Conservation (phyloP, 176 grass and related monocot genomes). For the Ampelocalamus luodianensis region DNA sequence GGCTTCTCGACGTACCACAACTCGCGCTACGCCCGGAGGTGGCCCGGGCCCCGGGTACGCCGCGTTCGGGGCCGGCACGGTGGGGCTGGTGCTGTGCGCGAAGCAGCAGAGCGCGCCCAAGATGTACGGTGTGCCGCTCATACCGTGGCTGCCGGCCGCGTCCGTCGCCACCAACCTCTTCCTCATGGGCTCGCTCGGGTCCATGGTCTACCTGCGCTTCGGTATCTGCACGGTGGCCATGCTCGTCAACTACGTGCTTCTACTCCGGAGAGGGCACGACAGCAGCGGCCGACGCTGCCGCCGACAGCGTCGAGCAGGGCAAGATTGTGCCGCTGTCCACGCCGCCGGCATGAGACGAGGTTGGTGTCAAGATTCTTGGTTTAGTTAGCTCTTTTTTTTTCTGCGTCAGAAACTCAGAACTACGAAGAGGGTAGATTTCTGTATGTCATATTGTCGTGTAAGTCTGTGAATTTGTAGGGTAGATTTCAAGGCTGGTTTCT, state of each 20-base stretch:
- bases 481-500: background rate
- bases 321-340: slow-evolving; percentile 24
- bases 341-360: slow-evolving; percentile 6
- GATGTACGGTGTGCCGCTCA: slow-evolving; percentile 61
- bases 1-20: slow-evolving; percentile 53
- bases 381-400: background rate
- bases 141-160: slow-evolving; percentile 59
- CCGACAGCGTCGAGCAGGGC: slow-evolving; percentile 21
- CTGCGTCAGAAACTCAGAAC: background rate
- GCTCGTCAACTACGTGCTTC: slow-evolving; percentile 63
- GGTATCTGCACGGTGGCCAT: slow-evolving; percentile 58
- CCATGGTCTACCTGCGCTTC: slow-evolving; percentile 49
- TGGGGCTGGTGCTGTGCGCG: slow-evolving; percentile 43
- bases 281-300: background rate
- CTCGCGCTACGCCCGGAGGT: slow-evolving; percentile 14
- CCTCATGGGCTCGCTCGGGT: slow-evolving; percentile 62
- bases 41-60: slow-evolving; percentile 56
- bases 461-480: background rate
- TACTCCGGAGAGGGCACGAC: background rate
- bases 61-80: slow-evolving; percentile 22
- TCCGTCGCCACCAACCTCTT: slow-evolving; percentile 59
- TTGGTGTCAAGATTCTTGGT: background rate
- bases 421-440: background rate
- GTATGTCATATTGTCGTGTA: background rate
- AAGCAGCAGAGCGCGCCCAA: slow-evolving; percentile 43